phyloP scores from a whole-genome alignment of 805 yeast genomes.

The Teunomyces atbi region DNA sequence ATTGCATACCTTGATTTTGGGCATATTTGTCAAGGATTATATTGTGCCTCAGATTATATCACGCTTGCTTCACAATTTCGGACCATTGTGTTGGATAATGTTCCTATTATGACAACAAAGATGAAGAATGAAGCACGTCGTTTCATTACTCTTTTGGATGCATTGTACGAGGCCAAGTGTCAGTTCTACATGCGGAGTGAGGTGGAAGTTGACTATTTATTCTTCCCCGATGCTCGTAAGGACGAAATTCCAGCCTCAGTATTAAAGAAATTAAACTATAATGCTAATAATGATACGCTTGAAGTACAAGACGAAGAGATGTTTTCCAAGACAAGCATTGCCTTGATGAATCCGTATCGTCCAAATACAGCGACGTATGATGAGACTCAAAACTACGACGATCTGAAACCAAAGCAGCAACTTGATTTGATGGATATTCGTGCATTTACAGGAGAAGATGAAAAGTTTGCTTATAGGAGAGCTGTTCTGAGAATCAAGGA shows the following conservation, averaged over 20 bases:
- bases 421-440: conserved; percentile 47
- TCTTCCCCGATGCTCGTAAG: conserved; percentile 52
- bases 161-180: conserved; percentile 66
- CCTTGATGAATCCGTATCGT: conserved; percentile 60
- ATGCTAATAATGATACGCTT: conserved; percentile 24
- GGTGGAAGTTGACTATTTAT: conserved; percentile 49
- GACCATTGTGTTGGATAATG: conserved; percentile 56
- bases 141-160: conserved; percentile 65
- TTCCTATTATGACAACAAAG: conserved; percentile 55
- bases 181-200: conserved; percentile 54
- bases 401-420: conserved; percentile 2
- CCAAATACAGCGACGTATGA: conserved; percentile 63
- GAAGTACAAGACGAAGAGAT: conserved; percentile 65
- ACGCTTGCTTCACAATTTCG: conserved; percentile 60
- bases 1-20: conserved; percentile 50
- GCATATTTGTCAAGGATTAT: conserved; percentile 54
- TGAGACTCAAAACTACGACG: conserved; percentile 1
- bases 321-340: conserved; percentile 63
- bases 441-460: conserved; percentile 76
- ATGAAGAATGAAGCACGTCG: conserved; percentile 69
- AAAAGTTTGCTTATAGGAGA: conserved; percentile 67
- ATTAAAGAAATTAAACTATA: conserved; percentile 12
- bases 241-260: conserved; percentile 12
- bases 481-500: conserved; percentile 66
- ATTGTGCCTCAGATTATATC: conserved; percentile 68